Base-by-base conservation (phyloP, 2,329 filamentous ascomycete genomes). In the Nothophoma quercina region DNA sequence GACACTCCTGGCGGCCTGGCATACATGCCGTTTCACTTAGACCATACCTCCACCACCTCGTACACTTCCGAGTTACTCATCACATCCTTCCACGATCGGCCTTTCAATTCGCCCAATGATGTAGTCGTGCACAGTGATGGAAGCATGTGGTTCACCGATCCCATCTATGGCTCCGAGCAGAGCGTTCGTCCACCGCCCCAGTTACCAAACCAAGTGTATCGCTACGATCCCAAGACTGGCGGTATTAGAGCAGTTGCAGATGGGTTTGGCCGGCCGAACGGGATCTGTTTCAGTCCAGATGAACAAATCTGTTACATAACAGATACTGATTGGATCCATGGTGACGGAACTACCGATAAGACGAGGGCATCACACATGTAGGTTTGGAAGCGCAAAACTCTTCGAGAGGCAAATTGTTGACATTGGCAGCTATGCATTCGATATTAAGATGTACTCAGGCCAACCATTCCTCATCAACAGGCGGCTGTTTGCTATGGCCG, bases 71-170 rank as follows among this genome's bases (percentile, higher is more conserved):
- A 49, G 15, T 5, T 63, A 6, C 49, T 80, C 16, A 74, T 78
- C 55, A 78, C 46, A 6, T 45, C 75, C 48, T 80, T 78, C 62
- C 75, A 74, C 55, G 75, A 76, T n/a, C 74, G 71, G 50, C 71
- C 74, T 51, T 74, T 78, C 64, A 77, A 76, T 51, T 71, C 68
- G 4, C 60, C 74, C 38, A 72, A 78, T 49, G 76, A 79, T 34
- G 58, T 77, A 1, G 65, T 69, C 21, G 65, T 78, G 7, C 72
- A 77, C 42, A 62, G 63, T 1, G 69, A 73, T 5, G 75, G 75
- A 32, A 71, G 73, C 15, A 72, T 81, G 46, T 80, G 77, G 75
- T 80, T 80, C 62, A 79, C 78, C 1, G 78, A 80, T 52, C 74
- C 76, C 6, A 51, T 65, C 22, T 68, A 64, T 23, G 65, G 62